Percentiles rank a stretch among this genome's conserved stretches.
Evolutionary conservation across 2,329 filamentous ascomycete genomes (phyloP).

Genomic region (Fusarium sp.): DNA sequence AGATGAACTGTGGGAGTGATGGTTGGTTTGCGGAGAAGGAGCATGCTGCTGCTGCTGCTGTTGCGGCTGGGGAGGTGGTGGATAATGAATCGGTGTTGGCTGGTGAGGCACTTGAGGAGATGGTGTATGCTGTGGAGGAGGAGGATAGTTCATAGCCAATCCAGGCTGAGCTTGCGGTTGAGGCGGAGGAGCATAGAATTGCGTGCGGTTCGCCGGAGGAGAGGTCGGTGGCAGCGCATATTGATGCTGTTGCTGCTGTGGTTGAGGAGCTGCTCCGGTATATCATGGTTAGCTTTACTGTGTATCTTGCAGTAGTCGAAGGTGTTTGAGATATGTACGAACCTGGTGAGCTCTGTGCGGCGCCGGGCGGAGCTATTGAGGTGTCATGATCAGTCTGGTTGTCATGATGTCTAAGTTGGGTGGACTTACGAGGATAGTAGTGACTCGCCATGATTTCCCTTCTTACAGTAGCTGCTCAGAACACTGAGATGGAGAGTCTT

Average conservation of each 20-base stretch:
- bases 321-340: conserved; percentile 23
- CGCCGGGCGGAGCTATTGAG: conserved; percentile 57
- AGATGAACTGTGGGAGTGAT: conserved; percentile 41
- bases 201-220: conserved; percentile 60
- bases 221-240: conserved; percentile 63
- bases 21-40: conserved; percentile 40
- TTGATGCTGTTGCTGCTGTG: conserved; percentile 52
- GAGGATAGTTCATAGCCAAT: conserved; percentile 45
- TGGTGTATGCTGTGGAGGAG: conserved; percentile 46
- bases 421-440: conserved; percentile 62
- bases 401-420: conserved; percentile 28
- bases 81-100: conserved; percentile 33
- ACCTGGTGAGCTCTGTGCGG: conserved; percentile 49
- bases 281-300: conserved; percentile 27
- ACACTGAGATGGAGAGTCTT: not conserved
- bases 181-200: conserved; percentile 60
- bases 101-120: conserved; percentile 43
- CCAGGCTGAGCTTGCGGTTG: conserved; percentile 51
- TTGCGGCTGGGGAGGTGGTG: conserved; percentile 41
- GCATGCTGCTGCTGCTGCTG: conserved; percentile 46
- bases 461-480: not conserved
- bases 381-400: conserved; percentile 39
- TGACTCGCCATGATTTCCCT: conserved; percentile 56
- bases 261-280: conserved; percentile 39
- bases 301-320: not conserved